These are phyloP conservation scores for Lentinula raphanica DNA, from an alignment of 768 basidiomycete genomes.

Conservation along the genomic window DNA sequence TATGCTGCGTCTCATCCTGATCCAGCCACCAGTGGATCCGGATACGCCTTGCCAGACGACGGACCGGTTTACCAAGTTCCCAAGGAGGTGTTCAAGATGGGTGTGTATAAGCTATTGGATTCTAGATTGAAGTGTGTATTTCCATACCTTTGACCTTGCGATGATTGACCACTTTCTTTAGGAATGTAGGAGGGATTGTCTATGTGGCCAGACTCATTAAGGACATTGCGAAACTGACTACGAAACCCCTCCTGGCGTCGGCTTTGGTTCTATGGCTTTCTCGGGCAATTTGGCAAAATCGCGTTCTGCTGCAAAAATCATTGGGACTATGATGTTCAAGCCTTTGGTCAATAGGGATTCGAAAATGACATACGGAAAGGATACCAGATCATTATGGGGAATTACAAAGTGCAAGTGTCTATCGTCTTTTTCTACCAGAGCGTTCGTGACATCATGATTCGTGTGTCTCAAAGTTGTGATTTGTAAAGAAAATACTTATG, in stretches of 20 bases:
- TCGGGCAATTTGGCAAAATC: not conserved
- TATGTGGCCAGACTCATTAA: not conserved
- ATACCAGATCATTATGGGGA: too few species aligned
- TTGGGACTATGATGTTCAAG: not conserved
- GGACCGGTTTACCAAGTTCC: slow-evolving; percentile 21
- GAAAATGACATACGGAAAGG: too few species aligned
- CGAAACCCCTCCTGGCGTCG: not conserved
- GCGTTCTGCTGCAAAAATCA: not conserved
- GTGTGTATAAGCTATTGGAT: slow-evolving; percentile 23
- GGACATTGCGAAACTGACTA: not conserved
- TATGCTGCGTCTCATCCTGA: slow-evolving; percentile 22
- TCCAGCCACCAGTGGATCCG: slow-evolving; percentile 18
- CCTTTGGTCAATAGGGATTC: too few species aligned
- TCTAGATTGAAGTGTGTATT: not conserved
- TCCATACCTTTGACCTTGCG: not conserved
- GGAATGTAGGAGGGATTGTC: not conserved
- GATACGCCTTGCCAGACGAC: slow-evolving; percentile 23
- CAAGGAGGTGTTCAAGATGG: slow-evolving; percentile 16
- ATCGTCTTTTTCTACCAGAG: too few species aligned
- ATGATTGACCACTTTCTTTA: not conserved
- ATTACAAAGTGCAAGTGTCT: too few species aligned
- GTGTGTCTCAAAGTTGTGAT: too few species aligned
- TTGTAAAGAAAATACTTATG: too few species aligned
- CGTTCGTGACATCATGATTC: too few species aligned
- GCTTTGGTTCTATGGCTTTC: not conserved